Conservation (phyloP, 1,284 basidiomycete genomes). For the Microbotryum silenes-acaulis region DNA sequence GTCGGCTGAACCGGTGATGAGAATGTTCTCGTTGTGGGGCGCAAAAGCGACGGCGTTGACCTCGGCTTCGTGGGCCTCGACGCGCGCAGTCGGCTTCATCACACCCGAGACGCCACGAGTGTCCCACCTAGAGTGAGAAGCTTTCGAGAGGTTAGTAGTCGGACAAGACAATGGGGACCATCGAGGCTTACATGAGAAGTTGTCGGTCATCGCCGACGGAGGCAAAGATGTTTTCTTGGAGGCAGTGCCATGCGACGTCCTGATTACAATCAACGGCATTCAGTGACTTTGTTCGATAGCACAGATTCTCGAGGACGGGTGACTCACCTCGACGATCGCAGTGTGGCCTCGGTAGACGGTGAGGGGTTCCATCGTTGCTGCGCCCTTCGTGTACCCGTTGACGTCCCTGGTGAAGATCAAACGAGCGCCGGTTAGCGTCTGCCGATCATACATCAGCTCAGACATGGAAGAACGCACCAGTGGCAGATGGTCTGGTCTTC, state of each 20-base stretch:
- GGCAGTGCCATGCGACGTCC: conserved; percentile 95
- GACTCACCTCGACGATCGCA: conserved; percentile 74
- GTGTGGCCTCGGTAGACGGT: conserved; percentile 79
- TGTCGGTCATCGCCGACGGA: conserved; percentile 96
- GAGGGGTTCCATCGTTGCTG: conserved; percentile 68
- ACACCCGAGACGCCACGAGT: conserved; percentile 55
- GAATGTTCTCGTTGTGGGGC: conserved; percentile 70
- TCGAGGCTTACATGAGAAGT: conserved; percentile 67
- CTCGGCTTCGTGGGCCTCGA: conserved; percentile 83
- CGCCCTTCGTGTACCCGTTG: conserved; percentile 75
- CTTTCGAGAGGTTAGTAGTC: neutral
- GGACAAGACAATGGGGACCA: conserved; percentile 11
- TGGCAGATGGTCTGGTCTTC: conserved; percentile 95
- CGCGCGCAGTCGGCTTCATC: conserved; percentile 59
- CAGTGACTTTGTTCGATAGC: conserved; percentile 11
- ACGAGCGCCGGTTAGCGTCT: neutral
- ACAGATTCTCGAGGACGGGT: neutral
- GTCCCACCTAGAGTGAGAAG: conserved; percentile 67
- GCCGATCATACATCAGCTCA: neutral
- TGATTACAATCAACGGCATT: conserved; percentile 39
- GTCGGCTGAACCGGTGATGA: conserved; percentile 89
- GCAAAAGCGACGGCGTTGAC: conserved; percentile 88
- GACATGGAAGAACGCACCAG: conserved; percentile 55
- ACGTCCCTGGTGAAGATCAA: conserved; percentile 62
- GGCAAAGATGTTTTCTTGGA: conserved; percentile 76